Evolutionary conservation across 257 asterid genomes (phyloP).

Genomic region (Prunella vulgaris): DNA sequence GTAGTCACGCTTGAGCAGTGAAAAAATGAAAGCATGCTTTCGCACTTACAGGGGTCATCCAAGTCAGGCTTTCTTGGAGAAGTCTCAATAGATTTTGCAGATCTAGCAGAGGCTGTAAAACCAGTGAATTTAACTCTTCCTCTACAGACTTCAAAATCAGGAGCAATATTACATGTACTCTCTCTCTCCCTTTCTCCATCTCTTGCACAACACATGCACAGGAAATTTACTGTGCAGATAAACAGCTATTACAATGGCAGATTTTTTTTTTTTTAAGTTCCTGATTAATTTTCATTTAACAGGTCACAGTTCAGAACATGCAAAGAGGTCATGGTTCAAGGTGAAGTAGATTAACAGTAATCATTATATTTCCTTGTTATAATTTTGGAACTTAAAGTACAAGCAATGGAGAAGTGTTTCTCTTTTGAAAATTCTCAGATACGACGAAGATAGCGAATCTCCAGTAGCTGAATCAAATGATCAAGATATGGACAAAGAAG

Average conservation of each 20-base stretch:
- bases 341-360: constrained; percentile 33
- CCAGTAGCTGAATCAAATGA: constrained; percentile 33
- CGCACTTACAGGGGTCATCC: constrained; percentile 70
- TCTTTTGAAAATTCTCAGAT: constrained; percentile 38
- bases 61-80: constrained; percentile 91
- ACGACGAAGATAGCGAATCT: constrained; percentile 45
- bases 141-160: constrained; percentile 75
- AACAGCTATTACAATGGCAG: not conserved
- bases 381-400: not conserved
- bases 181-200: constrained; percentile 21
- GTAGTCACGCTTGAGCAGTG: not conserved
- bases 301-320: constrained; percentile 83
- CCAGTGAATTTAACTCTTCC: constrained; percentile 68
- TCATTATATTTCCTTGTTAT: constrained; percentile 14
- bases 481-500: constrained; percentile 37
- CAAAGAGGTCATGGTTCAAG: constrained; percentile 55
- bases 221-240: not conserved
- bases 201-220: constrained; percentile 2
- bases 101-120: constrained; percentile 59
- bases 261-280: not conserved
- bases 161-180: constrained; percentile 76
- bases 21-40: not conserved
- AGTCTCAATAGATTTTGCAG: constrained; percentile 85
- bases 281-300: constrained; percentile 16
- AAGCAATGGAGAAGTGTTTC: not conserved